Base-by-base conservation (phyloP, 129 eudicot species). In the Glebionis coronaria region DNA sequence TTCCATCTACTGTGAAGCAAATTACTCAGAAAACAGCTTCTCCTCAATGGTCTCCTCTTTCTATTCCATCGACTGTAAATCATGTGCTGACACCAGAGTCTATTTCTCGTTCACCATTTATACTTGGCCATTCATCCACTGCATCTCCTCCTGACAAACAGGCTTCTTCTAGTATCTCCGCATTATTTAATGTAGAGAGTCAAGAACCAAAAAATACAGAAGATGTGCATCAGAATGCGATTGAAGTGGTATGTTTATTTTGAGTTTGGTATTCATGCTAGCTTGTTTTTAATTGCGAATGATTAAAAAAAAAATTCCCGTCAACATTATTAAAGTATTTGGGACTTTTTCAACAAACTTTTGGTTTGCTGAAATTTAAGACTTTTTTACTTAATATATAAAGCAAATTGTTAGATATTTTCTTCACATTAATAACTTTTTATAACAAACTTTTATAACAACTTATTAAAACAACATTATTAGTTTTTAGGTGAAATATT, bases 201-300 rank as follows among this genome's bases (percentile, higher is more conserved):
- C 69, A 56, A 56, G 51, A 42, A 45, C 21, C 68, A 31, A 52
- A 68, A 56, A 65, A n/a, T 42, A 42, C 15, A 23, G 45, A 31
- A 19, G 58, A 52, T 12, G 65, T 56, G 28, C 9, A 54, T 42
- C 23, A 15, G 14, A 80, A 61, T 44, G 65, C 78, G 44, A 2
- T 62, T 27, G 60, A 78, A 14, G 75, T 40, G 72, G 83, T 82
- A 38, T 0, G 74, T 65, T 67, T 47, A 14, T 27, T n/a, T 21
- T 45, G 12, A 25, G 67, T 23, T 66, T 27, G 52, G 29, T 29
- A 23, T 4, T 63, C 64, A 0, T 61, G 12, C 64, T 56, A 55
- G 28, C 44, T 44, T 69, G 44, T 55, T 69, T 56, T 20, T 11
- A 23, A 14, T 21, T 18, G 42, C 47, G 28, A 45, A 73, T 56